phyloP scores from a whole-genome alignment of 2,329 filamentous ascomycete species.

The Leptographium procerum region DNA sequence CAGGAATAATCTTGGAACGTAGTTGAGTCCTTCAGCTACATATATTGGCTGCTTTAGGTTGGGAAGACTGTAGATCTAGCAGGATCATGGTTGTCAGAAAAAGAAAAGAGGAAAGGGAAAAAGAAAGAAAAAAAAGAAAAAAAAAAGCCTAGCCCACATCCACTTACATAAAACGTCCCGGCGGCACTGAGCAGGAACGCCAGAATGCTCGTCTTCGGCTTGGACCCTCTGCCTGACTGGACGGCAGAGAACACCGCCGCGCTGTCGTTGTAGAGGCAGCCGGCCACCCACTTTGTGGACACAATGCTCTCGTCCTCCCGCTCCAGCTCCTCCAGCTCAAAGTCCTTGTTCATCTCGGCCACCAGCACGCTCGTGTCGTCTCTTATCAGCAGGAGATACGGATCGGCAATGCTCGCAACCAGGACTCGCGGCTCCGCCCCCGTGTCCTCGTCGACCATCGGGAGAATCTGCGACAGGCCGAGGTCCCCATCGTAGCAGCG shows the following conservation, averaged over 20 bases:
- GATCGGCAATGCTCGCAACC: conserved; percentile 75
- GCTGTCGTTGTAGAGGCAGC: conserved; percentile 68
- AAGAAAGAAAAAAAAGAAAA: too few relatives aligned
- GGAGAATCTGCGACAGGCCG: conserved; percentile 79
- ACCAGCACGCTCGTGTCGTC: conserved; percentile 75
- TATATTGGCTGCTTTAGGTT: conserved; percentile 62
- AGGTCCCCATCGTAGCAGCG: conserved; percentile 86
- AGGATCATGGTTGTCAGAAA: background rate
- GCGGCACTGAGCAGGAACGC: conserved; percentile 67
- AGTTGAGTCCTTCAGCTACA: conserved; percentile 63
- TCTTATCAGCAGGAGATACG: conserved; percentile 70
- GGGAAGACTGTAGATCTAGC: conserved; percentile 64
- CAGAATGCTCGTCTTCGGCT: conserved; percentile 41
- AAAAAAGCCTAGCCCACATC: too few relatives aligned
- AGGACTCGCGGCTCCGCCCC: conserved; percentile 69
- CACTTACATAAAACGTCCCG: conserved; percentile 62
- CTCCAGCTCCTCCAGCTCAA: conserved; percentile 76
- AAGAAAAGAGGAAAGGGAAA: too few relatives aligned
- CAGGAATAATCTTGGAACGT: conserved; percentile 65
- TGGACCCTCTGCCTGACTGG: conserved; percentile 27
- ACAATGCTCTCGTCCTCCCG: conserved; percentile 44
- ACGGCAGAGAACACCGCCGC: conserved; percentile 39
- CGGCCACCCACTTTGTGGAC: conserved; percentile 66
- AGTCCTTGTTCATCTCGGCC: conserved; percentile 65
- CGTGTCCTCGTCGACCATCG: conserved; percentile 83